phyloP scores from a whole-genome alignment of 306 rosid genomes.

The Malus orientalis region DNA sequence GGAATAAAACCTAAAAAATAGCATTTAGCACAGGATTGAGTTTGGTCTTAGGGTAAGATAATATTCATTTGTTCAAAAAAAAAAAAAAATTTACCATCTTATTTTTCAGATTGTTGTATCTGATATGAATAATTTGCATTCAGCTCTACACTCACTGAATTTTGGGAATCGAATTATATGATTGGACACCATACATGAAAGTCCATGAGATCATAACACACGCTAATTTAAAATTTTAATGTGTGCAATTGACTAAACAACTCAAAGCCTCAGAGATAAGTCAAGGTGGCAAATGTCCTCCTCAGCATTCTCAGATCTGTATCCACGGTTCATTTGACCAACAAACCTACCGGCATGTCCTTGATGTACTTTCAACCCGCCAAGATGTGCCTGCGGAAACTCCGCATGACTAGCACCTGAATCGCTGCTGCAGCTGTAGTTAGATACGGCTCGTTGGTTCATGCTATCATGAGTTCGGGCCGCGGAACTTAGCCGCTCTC shows the following conservation, averaged over 20 bases:
- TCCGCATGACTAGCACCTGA: neutral
- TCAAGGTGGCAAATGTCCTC: constrained; percentile 73
- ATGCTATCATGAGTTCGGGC: constrained; percentile 12
- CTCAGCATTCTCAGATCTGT: constrained; percentile 27
- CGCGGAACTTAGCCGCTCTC: constrained; percentile 42
- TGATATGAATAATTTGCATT: neutral
- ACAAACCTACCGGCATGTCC: constrained; percentile 23
- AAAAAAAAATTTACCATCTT: neutral
- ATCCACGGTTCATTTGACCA: constrained; percentile 12
- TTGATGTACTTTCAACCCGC: neutral
- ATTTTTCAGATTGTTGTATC: neutral
- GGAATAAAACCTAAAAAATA: no score
- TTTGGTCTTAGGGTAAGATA: no score
- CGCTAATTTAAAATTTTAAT: neutral
- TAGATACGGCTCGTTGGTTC: neutral
- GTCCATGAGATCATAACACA: neutral
- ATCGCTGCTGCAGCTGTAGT: neutral
- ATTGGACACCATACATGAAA: neutral
- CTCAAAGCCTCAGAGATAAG: constrained; percentile 74
- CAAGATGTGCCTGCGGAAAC: neutral
- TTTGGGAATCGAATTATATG: neutral
- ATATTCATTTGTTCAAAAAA: no score
- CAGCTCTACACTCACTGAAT: neutral
- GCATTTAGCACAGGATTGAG: no score
- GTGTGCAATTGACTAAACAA: neutral